Base-by-base conservation (phyloP, 345 rosid species). In the Heritiera littoralis region DNA sequence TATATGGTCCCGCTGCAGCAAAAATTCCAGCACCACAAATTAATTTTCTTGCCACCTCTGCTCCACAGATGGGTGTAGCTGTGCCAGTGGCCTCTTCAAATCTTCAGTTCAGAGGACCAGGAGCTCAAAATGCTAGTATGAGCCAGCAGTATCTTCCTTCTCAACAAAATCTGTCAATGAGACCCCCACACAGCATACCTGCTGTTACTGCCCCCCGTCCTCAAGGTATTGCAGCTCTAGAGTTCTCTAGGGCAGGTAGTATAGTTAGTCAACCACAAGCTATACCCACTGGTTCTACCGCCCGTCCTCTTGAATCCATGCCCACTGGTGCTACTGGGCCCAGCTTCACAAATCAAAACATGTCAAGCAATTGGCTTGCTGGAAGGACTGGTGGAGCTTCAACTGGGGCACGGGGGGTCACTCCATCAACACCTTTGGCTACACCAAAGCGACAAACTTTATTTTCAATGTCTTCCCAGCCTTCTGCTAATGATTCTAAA, bases 1-100 rank as follows among this genome's bases (percentile, higher is more conserved):
- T 95, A 14, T 89, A 89, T 84, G 92, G 97, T 77, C 98, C 97
- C 52, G 97, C 99, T 35, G 94, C 99, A n/a, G 96, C 97, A 67
- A 95, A 90, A 87, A 95, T 95, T 77, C 99, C 99, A 0, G 83
- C 98, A 2, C 99, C 99, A 5, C 90, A 89, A 82, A 95, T 95
- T 82, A 93, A 92, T 86, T 90, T 90, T 78, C 74, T 91, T 59
- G 86, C 93, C 51, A 32, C 88, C 46, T 35, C 73, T 56, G 75
- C 58, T n/a, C 86, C 86, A 54, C 90, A 81, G 66, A 83, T 82
- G 46, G 89, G 71, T 75, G 41, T 86, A 49, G 65, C 66, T 43
- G 32, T 14, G 51, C 78, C 68, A 59, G 2, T 68, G 23, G 41
- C 55, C 38, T 69, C 75, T 68, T 93, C 84, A 51, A 87, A 72